Conservation (phyloP, 169 alveolate genomes). For the Cystoisospora suis region DNA sequence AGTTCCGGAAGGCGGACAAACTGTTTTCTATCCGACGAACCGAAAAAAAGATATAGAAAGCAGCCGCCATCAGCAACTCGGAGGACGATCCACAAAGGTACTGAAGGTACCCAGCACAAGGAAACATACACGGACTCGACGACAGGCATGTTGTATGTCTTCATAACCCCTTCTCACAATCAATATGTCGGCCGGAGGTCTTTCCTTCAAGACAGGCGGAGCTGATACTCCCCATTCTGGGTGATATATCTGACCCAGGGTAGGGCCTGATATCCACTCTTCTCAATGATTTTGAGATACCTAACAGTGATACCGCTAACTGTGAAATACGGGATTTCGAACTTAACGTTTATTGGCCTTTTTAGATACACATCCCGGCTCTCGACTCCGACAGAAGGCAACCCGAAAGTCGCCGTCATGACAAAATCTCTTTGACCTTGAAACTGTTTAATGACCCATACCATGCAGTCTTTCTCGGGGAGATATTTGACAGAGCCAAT, state of each 20-base stretch:
- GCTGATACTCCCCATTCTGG: slow-evolving; percentile 98
- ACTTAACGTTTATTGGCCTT: slow-evolving; percentile 95
- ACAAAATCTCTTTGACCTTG: slow-evolving; percentile 98
- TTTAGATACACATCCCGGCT: slow-evolving; percentile 90
- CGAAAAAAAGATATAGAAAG: background rate
- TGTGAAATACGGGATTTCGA: slow-evolving; percentile 99
- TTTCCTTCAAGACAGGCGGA: slow-evolving; percentile 89
- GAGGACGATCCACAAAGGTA: background rate
- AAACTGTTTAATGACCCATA: slow-evolving; percentile 97
- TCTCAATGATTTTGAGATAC: slow-evolving; percentile 97
- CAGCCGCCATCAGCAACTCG: no score
- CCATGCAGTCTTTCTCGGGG: slow-evolving; percentile 94
- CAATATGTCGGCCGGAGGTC: slow-evolving; percentile 5
- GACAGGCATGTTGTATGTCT: background rate
- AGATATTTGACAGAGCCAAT: slow-evolving; percentile 96
- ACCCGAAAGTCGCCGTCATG: slow-evolving; percentile 96
- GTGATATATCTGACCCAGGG: slow-evolving; percentile 99
- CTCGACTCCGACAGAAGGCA: slow-evolving; percentile 93
- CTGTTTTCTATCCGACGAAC: background rate
- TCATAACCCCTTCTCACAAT: background rate
- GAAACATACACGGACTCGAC: background rate
- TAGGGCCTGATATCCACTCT: slow-evolving; percentile 93
- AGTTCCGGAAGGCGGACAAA: background rate
- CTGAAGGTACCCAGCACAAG: background rate
- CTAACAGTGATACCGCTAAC: slow-evolving; percentile 96